Conservation (phyloP, 495 filamentous ascomycete species). For the Trichoderma asperelloides region DNA sequence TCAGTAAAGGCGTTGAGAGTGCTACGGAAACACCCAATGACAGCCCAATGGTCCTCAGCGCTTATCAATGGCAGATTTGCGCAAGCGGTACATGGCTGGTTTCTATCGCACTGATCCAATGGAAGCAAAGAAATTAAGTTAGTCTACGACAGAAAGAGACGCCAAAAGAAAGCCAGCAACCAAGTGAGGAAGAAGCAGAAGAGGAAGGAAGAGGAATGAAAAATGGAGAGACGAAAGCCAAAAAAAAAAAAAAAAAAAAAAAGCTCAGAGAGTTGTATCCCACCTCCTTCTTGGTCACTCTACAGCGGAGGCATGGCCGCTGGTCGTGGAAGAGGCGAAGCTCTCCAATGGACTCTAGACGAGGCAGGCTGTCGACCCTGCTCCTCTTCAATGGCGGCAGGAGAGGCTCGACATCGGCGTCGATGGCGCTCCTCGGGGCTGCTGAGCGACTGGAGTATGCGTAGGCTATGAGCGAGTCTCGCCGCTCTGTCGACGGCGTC, state of each 20-base stretch:
- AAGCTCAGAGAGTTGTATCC: neutral
- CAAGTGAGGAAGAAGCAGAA: neutral
- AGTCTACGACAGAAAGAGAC: neutral
- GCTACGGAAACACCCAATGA: conserved; percentile 39
- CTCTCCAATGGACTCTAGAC: conserved; percentile 41
- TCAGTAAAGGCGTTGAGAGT: conserved; percentile 33
- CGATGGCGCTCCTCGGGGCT: conserved; percentile 32
- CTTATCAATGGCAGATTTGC: conserved; percentile 24
- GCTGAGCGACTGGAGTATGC: conserved; percentile 31
- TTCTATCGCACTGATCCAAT: conserved; percentile 33
- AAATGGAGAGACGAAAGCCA: neutral
- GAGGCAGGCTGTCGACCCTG: conserved; percentile 33
- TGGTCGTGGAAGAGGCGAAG: conserved; percentile 35
- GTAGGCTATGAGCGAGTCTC: conserved; percentile 35
- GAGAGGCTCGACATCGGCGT: conserved; percentile 41
- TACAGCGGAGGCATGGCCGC: conserved; percentile 39
- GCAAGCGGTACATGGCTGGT: conserved; percentile 35
- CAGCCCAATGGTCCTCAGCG: conserved; percentile 32
- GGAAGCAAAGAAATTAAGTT: neutral
- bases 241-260: too few relatives aligned
- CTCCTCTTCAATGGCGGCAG: conserved; percentile 41
- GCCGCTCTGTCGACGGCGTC: conserved; percentile 31
- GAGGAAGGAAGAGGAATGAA: neutral
- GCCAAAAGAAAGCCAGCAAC: neutral
- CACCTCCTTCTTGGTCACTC: conserved; percentile 31